Evolutionary conservation across 768 basidiomycete species (phyloP), one percentile per base, ranked within the genome.

Genomic region (Cystofilobasidium ferigula): DNA sequence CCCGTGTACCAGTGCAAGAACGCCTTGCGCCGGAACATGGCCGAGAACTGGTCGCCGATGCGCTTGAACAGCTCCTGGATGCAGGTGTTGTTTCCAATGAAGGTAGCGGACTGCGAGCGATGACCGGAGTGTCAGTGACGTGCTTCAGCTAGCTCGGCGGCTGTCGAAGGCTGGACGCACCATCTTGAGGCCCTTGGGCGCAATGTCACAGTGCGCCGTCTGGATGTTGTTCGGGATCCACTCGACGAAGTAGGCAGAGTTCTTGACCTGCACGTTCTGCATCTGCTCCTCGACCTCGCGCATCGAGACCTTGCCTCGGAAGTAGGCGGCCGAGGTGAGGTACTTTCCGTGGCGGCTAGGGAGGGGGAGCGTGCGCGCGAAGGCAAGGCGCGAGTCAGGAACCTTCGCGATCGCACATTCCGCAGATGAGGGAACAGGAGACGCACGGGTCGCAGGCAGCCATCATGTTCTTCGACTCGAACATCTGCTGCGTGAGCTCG

Each of bases 281-380:
- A 98, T 97, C 74, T 94, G 89, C 75, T 98, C 95, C 79, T 99
- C 95, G 64, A 99, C 90, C 76, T 99, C 95, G 79, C 94, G 94
- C 93, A 98, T 97, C n/a, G 92, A 89, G 63, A 98, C 92, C 78
- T 93, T 93, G 71, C 95, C 95, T 78, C 95, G 91, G 91, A 95
- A 99, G 72, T 92, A 86, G 70, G 92, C 91, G 34, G 92, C 91
- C 70, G 94, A 85, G 45, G 95, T 99, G 69, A 99, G 86, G 81
- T 98, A 99, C 72, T 92, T 88, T 69, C 95, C 95, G 71, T 95
- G 88, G 74, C 92, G 82, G 80, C 97, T 92, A 28, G 40, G 24
- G 12, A 40, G n/a, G 18, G 24, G 38, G 47, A 13, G 45, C 9
- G 45, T 47, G 5, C 16, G n/a, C n/a, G 0, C 5, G 24, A 32